These are phyloP conservation scores for Diaporthe eres DNA, from an alignment of 2,329 filamentous ascomycete genomes.

Conservation along the genomic window DNA sequence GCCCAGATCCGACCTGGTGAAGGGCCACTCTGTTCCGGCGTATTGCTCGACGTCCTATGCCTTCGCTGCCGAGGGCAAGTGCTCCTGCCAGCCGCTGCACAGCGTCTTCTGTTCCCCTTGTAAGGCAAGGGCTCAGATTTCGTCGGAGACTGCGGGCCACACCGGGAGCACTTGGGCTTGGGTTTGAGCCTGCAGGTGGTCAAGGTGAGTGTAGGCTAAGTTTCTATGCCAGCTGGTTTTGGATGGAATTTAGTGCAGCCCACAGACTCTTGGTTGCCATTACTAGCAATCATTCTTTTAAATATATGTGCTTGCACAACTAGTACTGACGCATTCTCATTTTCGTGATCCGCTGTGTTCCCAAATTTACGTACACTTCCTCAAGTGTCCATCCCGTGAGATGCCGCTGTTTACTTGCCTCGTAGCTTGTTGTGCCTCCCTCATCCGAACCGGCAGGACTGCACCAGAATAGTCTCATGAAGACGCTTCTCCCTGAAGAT, in stretches of 20 bases:
- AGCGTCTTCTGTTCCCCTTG: constrained; percentile 22
- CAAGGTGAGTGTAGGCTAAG: background rate
- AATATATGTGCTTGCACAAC: background rate
- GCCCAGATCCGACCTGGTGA: constrained; percentile 14
- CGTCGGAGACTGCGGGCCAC: background rate
- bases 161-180: constrained; percentile 8
- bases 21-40: background rate
- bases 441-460: background rate
- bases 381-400: background rate
- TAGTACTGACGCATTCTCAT: background rate
- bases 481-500: background rate
- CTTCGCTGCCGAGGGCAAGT: constrained; percentile 21
- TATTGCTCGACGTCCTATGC: constrained; percentile 8
- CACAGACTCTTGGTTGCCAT: background rate
- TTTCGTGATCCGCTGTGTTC: background rate
- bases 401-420: background rate
- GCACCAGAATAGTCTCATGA: no score
- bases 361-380: background rate
- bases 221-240: background rate
- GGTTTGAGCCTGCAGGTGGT: background rate
- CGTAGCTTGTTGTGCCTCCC: no score
- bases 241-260: background rate
- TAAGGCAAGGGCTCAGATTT: constrained; percentile 31
- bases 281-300: background rate
- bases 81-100: background rate